Conservation (phyloP, 768 basidiomycete genomes). For the Lentinula guzmanii region DNA sequence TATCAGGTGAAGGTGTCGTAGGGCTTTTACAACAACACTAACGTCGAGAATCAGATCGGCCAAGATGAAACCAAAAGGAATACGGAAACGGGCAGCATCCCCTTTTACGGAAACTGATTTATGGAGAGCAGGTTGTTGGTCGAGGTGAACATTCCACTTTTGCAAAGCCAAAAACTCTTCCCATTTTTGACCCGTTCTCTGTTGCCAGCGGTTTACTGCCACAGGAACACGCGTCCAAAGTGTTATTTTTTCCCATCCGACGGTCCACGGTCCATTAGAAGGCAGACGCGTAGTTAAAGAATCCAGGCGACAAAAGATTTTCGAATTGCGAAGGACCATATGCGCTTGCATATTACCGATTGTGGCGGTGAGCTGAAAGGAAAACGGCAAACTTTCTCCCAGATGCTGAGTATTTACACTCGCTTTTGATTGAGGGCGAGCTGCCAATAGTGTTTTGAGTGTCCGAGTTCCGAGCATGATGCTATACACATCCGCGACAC, state of each 20-base stretch:
- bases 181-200: slow-evolving; percentile 45
- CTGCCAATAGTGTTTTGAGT: slow-evolving; percentile 31
- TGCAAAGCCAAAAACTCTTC: slow-evolving; percentile 66
- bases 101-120: slow-evolving; percentile 42
- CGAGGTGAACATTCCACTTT: slow-evolving; percentile 38
- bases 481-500: slow-evolving; percentile 67
- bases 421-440: slow-evolving; percentile 11
- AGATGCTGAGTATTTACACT: slow-evolving; percentile 14
- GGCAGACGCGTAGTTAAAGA: slow-evolving; percentile 22
- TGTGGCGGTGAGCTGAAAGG: slow-evolving; percentile 22
- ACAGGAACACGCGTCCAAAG: slow-evolving; percentile 54
- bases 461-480: slow-evolving; percentile 56
- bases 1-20: slow-evolving; percentile 62
- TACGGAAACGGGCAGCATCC: slow-evolving; percentile 65
- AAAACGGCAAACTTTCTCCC: slow-evolving; percentile 11
- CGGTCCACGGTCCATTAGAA: slow-evolving; percentile 20
- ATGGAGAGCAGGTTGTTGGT: slow-evolving; percentile 18
- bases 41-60: slow-evolving; percentile 72
- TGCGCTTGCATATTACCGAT: slow-evolving; percentile 42
- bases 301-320: slow-evolving; percentile 38
- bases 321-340: slow-evolving; percentile 42
- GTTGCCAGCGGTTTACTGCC: slow-evolving; percentile 27
- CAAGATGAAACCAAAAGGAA: slow-evolving; percentile 75
- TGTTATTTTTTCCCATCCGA: slow-evolving; percentile 35
- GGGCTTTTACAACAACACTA: slow-evolving; percentile 62